Conservation (phyloP, 1,284 basidiomycete genomes). For the Volvariella surrecta region DNA sequence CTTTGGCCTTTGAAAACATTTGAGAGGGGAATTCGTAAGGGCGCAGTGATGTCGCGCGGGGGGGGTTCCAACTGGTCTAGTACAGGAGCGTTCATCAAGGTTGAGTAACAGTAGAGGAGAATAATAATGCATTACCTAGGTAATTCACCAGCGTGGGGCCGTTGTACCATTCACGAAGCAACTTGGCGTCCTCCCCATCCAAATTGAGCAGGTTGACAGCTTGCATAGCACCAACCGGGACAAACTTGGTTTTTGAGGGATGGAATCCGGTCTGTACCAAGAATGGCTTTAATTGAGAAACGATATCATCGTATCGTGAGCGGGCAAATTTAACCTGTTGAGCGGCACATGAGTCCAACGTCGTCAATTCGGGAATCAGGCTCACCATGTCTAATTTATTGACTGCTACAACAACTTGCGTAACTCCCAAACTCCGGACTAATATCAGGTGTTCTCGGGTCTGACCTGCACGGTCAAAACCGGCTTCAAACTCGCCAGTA, state of each 20-base stretch:
- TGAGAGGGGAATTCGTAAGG: conserved; percentile 84
- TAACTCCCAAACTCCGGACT: conserved; percentile 90
- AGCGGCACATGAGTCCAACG: conserved; percentile 8
- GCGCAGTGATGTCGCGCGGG: conserved; percentile 63
- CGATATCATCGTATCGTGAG: conserved; percentile 82
- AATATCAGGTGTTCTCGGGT: conserved; percentile 95
- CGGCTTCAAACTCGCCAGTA: conserved; percentile 91
- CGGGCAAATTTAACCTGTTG: conserved; percentile 76
- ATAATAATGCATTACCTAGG: conserved; percentile 48
- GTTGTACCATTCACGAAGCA: conserved; percentile 70
- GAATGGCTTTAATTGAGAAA: conserved; percentile 70
- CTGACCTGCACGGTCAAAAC: conserved; percentile 91
- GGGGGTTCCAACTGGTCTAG: conserved; percentile 81
- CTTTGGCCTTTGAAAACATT: conserved; percentile 93
- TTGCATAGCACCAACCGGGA: conserved; percentile 86
- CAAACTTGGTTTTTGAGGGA: conserved; percentile 70
- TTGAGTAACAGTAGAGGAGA: not conserved
- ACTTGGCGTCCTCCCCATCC: conserved; percentile 37
- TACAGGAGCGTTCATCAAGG: not conserved
- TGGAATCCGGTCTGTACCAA: conserved; percentile 84
- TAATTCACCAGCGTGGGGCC: conserved; percentile 83
- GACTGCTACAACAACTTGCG: conserved; percentile 86
- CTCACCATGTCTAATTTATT: conserved; percentile 91
- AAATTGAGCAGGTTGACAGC: conserved; percentile 77
- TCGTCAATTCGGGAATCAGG: conserved; percentile 7